Evolutionary conservation across 1,139 yeast genomes (phyloP).

Genomic region (Geotrichum carabidarum): DNA sequence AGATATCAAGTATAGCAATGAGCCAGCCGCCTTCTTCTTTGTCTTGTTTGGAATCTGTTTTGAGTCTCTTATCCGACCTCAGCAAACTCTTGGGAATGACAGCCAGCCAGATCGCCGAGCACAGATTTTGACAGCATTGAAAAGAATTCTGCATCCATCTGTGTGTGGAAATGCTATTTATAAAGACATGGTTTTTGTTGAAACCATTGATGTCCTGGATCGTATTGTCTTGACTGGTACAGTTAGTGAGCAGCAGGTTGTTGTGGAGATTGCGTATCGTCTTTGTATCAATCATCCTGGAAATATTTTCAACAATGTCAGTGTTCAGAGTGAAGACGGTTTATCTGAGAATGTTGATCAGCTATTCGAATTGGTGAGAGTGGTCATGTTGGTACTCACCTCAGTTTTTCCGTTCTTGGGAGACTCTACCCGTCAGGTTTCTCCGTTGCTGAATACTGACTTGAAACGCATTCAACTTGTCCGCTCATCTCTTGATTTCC

Average conservation of each 20-base stretch:
- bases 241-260: constrained; percentile 47
- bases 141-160: constrained; percentile 53
- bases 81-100: constrained; percentile 24
- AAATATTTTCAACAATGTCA: constrained; percentile 26
- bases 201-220: constrained; percentile 70
- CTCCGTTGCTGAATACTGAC: constrained; percentile 31
- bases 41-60: constrained; percentile 80
- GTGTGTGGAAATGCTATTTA: constrained; percentile 59
- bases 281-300: constrained; percentile 41
- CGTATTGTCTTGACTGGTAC: constrained; percentile 61
- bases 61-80: constrained; percentile 56
- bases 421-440: constrained; percentile 28
- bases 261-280: constrained; percentile 54
- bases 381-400: constrained; percentile 63
- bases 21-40: constrained; percentile 69
- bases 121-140: constrained; percentile 51
- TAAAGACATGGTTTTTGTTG: constrained; percentile 66
- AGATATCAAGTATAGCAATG: constrained; percentile 42
- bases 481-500: constrained; percentile 50
- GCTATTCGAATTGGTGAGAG: constrained; percentile 70
- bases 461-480: constrained; percentile 28
- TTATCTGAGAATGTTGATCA: constrained; percentile 64
- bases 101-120: constrained; percentile 31
- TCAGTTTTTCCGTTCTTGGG: constrained; percentile 57
- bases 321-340: constrained; percentile 34